Evolutionary conservation across 1,284 basidiomycete species (phyloP).

Genomic region (Ustilago esculenta): DNA sequence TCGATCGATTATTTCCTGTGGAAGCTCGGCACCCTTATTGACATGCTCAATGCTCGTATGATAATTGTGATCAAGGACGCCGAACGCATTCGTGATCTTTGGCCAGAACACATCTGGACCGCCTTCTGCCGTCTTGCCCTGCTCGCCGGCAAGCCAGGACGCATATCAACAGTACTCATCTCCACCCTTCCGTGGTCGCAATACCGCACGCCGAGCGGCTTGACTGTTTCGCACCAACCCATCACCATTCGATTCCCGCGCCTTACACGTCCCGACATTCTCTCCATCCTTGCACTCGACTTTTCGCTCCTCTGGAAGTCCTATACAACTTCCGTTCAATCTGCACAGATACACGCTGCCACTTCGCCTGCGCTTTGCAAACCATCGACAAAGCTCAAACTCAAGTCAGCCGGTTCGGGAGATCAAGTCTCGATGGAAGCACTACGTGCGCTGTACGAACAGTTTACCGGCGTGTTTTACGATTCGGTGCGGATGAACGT

Average conservation of each 20-base stretch:
- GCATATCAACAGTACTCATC: slow-evolving; percentile 41
- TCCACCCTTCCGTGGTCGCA: slow-evolving; percentile 53
- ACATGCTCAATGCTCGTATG: slow-evolving; percentile 11
- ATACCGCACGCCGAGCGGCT: slow-evolving; percentile 44
- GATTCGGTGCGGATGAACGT: slow-evolving; percentile 52
- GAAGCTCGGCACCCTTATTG: slow-evolving; percentile 17
- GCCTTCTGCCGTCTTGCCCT: slow-evolving; percentile 48
- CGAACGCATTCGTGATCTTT: slow-evolving; percentile 57
- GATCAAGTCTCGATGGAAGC: slow-evolving; percentile 11
- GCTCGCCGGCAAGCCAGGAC: slow-evolving; percentile 31
- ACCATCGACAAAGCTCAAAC: slow-evolving; percentile 6
- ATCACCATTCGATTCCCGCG: slow-evolving; percentile 47
- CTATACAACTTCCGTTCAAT: slow-evolving; percentile 23
- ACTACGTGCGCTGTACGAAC: slow-evolving; percentile 31
- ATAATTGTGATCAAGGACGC: slow-evolving; percentile 55
- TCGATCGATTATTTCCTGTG: slow-evolving; percentile 45
- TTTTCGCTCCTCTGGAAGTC: slow-evolving; percentile 27
- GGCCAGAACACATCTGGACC: slow-evolving; percentile 60
- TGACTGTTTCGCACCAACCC: slow-evolving; percentile 48
- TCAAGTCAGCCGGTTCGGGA: slow-evolving; percentile 13
- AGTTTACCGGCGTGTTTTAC: slow-evolving; percentile 52
- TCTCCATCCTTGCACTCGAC: slow-evolving; percentile 45
- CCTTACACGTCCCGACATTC: slow-evolving; percentile 40
- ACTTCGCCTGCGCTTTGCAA: slow-evolving; percentile 24
- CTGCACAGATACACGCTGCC: slow-evolving; percentile 36